Conservation (phyloP, 169 alveolate species). For the Babesia caballi region DNA sequence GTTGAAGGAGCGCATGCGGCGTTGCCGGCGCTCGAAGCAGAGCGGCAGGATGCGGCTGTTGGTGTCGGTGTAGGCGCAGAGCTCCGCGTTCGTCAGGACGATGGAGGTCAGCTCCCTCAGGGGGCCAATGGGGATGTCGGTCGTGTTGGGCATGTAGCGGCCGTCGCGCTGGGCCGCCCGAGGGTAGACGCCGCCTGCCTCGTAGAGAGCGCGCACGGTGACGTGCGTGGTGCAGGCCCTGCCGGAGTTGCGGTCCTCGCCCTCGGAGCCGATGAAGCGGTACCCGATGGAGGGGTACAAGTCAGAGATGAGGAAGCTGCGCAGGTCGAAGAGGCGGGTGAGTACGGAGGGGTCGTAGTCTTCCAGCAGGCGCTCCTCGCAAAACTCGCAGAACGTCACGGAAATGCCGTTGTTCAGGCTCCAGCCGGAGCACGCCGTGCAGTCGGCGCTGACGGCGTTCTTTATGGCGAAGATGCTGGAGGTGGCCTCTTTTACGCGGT, state of each 20-base stretch:
- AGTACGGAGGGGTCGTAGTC: constrained; percentile 21
- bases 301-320: constrained; percentile 27
- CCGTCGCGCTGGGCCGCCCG: constrained; percentile 54
- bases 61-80: background rate
- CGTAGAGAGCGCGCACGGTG: constrained; percentile 43
- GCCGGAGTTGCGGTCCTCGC: background rate
- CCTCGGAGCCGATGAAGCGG: constrained; percentile 9
- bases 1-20: constrained; percentile 9
- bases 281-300: constrained; percentile 52
- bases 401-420: constrained; percentile 44
- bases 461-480: constrained; percentile 36
- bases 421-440: constrained; percentile 59
- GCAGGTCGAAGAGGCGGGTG: constrained; percentile 29
- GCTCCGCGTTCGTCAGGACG: constrained; percentile 20
- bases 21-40: constrained; percentile 7
- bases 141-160: constrained; percentile 26
- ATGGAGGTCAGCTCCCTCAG: background rate
- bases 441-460: constrained; percentile 31
- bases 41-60: constrained; percentile 7
- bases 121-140: constrained; percentile 8
- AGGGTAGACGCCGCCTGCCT: constrained; percentile 47
- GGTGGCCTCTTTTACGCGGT: constrained; percentile 15
- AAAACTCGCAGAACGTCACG: constrained; percentile 41
- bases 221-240: constrained; percentile 1
- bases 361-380: constrained; percentile 36